Base-by-base conservation (phyloP, 345 rosid genomes). In the Conringia planisiliqua region DNA sequence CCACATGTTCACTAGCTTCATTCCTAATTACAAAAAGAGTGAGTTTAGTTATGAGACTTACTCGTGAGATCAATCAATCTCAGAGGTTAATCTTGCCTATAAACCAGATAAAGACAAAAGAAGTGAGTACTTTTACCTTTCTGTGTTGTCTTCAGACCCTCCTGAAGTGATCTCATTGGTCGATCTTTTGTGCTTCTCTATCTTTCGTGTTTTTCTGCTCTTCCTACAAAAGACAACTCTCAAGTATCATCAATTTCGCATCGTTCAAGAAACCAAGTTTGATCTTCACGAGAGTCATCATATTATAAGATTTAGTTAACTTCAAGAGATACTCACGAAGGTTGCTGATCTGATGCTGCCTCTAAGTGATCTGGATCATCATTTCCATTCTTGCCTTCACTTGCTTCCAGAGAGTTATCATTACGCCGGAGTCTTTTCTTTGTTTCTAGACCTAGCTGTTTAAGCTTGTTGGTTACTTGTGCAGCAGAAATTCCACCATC, bases 381-480 rank as follows among this genome's bases (percentile, higher is more conserved):
- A 72, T 46, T 78, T 30, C 75, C 86, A 29, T 81, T 85, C 10
- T 40, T 65, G 27, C 64, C 75, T 61, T 73, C 81, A 55, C 76
- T 77, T 72, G 68, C 46, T 67, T 27, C 40, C n/a, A 55, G 33
- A 57, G 81, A 36, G 66, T 35, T 66, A 62, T 77, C 43, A 62
- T 63, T 75, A 52, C 70, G 82, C 36, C 80, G 77, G 32, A 54
- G 76, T 81, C 89, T 86, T 87, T 85, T 92, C 84, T 71, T 83
- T 73, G 81, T 71, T 35, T 74, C 81, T 52, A 92, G 76, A 73
- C 96, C 99, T 32, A 92, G 83, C 80, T 87, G 88, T 82, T 92
- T 95, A 63, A 95, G 97, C 85, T 85, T 95, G 82, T 87, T 95
- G 58, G 86, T 71, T 79, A 95, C 88, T 86, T 92, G 97, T 74